Base-by-base conservation (phyloP, 2,329 filamentous ascomycete species). In the Dissoconium aciculare region DNA sequence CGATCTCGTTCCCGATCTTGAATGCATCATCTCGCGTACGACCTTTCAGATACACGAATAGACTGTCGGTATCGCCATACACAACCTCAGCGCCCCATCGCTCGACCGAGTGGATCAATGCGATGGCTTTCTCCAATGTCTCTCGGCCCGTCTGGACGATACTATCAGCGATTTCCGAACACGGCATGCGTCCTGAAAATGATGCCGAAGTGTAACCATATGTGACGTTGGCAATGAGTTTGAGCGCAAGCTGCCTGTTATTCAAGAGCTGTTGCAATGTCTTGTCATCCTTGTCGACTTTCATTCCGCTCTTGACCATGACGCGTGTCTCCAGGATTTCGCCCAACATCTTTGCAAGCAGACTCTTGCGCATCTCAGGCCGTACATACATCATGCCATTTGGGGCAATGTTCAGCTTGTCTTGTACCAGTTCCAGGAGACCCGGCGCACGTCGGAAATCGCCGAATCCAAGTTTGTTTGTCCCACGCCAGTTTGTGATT, bases 231-330 rank as follows among this genome's bases (percentile, higher is more conserved):
- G 89, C 89, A 23, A 98, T 81, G 5, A 98, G 66, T 52, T 98
- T 98, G 15, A 98, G 67, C 0, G 89, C 89, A 3, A 98, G 64
- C 46, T 98, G 89, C 47, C 89, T 68, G 53, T 94, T 93, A 59
- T 98, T 91, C 11, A 95, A 64, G 9, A 95, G 67, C 38, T 79
- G 76, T 47, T 95, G 87, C 11, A 95, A 58, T 0, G 71, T 70
- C 52, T 74, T 85, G 58, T 95, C 85, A 34, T 87, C 76, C 52
- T 85, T 89, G 56, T 93, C 83, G 36, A 74, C 65, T 52, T 93
- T 93, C 87, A 98, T 94, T 9, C 87, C 85, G 44, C 74, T 81
- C 57, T 98, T 98, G 35, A 98, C 80, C 89, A 98, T 98, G 19
- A 95, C 78, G 38, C 89, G 71, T 4, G 89, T 95, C 55, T 95